phyloP scores from a whole-genome alignment of 176 grass and related monocot species.

The Dactylis glomerata region DNA sequence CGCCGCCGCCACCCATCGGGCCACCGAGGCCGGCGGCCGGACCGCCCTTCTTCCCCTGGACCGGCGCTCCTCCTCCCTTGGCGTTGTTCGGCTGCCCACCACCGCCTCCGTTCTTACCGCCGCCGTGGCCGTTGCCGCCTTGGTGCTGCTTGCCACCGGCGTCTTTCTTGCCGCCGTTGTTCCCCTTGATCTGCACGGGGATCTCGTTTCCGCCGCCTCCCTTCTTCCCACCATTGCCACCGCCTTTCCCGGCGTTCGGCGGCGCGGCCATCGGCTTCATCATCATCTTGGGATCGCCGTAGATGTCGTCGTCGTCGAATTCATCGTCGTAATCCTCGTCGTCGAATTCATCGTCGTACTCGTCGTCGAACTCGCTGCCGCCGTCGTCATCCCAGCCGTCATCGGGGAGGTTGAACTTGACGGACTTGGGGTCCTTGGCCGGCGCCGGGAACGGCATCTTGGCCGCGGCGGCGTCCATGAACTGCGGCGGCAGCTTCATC shows the following conservation, averaged over 20 bases:
- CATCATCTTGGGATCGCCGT: constrained; percentile 57
- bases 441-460: constrained; percentile 46
- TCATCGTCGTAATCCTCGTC: constrained; percentile 55
- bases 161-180: constrained; percentile 54
- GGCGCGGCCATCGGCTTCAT: constrained; percentile 36
- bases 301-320: constrained; percentile 40
- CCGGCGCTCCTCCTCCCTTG: constrained; percentile 46
- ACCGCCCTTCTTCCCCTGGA: constrained; percentile 27
- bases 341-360: constrained; percentile 50
- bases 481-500: constrained; percentile 54
- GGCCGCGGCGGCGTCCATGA: constrained; percentile 53
- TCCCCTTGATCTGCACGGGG: constrained; percentile 53
- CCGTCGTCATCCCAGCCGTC: constrained; percentile 44
- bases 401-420: constrained; percentile 52
- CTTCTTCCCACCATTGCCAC: constrained; percentile 36
- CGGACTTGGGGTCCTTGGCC: constrained; percentile 51
- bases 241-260: constrained; percentile 37
- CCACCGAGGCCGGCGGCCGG: neutral
- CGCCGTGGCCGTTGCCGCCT: constrained; percentile 35
- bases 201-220: constrained; percentile 41
- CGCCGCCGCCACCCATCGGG: constrained; percentile 1
- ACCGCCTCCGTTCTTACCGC: constrained; percentile 38
- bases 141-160: constrained; percentile 52
- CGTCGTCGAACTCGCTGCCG: constrained; percentile 51
- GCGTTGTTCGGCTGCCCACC: constrained; percentile 38